Evolutionary conservation across 805 yeast genomes (phyloP), one percentile per base, ranked within the genome.

Genomic region (Saccharomycopsis sp.): DNA sequence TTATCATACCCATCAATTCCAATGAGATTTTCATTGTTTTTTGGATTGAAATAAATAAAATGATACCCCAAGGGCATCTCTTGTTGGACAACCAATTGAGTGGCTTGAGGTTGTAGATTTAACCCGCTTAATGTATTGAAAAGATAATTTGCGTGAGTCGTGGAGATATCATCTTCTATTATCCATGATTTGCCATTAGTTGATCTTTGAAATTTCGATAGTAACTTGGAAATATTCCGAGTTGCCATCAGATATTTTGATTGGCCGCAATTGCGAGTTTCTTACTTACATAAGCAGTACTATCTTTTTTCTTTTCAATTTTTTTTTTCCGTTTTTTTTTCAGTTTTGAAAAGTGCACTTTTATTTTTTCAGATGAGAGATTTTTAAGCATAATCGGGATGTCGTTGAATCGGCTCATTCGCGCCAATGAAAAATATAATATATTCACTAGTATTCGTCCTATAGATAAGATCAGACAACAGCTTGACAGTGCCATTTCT

Each of bases 1-100:
- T 79, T 70, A 52, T 84, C 94, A 61, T 86, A 88, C 1, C 96
- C 96, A 60, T 88, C 97, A 1, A 53, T 39, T 2, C 82, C 79
- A 16, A 86, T 57, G 2, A 61, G 60, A 0, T 52, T 38, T 43
- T 74, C 80, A 31, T 62, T 59, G 29, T 74, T 68, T 3, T 65
- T 54, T 20, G 86, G 88, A 54, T 81, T 83, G 60, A 78, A 78
- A 57, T 71, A 86, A 1, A 83, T 58, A 42, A 87, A 68, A 48
- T 83, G 87, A 49, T 75, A 79, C 1, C 90, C 93, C 14, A 53
- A 54, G 3, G 74, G 74, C 1, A 68, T 13, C 11, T 17, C 26
- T 4, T 47, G 38, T 13, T 33, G 16, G n/a, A 29, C 3, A 4
- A 14, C 13, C 3, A 9, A n/a, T 4, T n/a, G 6, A 28, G 26